phyloP scores from a whole-genome alignment of 768 basidiomycete genomes.

The Amanita fuliginea region DNA sequence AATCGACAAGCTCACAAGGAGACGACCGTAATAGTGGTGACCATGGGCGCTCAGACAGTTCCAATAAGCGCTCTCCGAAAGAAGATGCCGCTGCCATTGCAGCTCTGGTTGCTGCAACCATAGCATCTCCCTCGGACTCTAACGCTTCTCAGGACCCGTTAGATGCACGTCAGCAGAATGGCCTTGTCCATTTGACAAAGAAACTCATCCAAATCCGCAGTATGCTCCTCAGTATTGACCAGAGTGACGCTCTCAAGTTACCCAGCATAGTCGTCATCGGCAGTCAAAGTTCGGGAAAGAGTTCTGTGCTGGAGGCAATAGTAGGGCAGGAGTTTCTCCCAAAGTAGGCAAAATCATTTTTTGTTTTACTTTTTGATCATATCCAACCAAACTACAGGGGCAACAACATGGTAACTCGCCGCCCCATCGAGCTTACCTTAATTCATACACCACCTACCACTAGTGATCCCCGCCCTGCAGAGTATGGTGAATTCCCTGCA shows the following conservation, averaged over 20 bases:
- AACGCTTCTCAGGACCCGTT: slow-evolving; percentile 26
- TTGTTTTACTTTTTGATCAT: neutral
- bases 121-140: slow-evolving; percentile 66
- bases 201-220: slow-evolving; percentile 94
- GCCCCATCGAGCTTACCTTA: slow-evolving; percentile 95
- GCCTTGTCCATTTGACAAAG: slow-evolving; percentile 85
- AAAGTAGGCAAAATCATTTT: slow-evolving; percentile 53
- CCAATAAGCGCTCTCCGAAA: slow-evolving; percentile 38
- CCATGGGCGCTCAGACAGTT: slow-evolving; percentile 19
- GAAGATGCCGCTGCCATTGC: slow-evolving; percentile 59
- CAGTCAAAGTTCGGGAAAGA: slow-evolving; percentile 97
- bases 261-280: slow-evolving; percentile 98
- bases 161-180: slow-evolving; percentile 51
- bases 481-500: slow-evolving; percentile 92
- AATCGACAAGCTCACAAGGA: slow-evolving; percentile 17
- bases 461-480: slow-evolving; percentile 39
- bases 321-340: slow-evolving; percentile 98
- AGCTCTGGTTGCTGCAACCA: slow-evolving; percentile 64
- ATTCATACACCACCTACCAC: slow-evolving; percentile 73
- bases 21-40: slow-evolving; percentile 20
- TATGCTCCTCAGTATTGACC: slow-evolving; percentile 93
- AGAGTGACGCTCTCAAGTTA: slow-evolving; percentile 86
- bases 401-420: slow-evolving; percentile 97
- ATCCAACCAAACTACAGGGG: slow-evolving; percentile 45
- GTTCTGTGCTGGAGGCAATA: slow-evolving; percentile 92